Conservation (phyloP, 1,284 basidiomycete species). For the Pascua guehoae region DNA sequence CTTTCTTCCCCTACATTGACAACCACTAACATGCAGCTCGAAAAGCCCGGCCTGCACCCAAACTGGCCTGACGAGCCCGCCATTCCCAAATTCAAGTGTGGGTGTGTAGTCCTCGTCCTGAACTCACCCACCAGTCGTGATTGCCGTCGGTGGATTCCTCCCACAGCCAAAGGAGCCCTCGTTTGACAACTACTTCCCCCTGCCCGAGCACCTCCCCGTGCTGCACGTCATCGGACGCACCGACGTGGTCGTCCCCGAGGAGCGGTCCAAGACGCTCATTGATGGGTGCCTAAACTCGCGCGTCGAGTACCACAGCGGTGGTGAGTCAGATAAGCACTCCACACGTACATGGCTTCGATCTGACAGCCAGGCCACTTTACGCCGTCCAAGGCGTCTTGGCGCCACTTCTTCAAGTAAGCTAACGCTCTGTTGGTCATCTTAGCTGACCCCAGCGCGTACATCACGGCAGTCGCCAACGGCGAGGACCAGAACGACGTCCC, state of each 20-base stretch:
- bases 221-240: constrained; percentile 75
- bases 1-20: not conserved
- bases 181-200: constrained; percentile 53
- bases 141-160: constrained; percentile 56
- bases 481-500: constrained; percentile 43
- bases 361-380: constrained; percentile 35
- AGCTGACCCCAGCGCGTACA: constrained; percentile 39
- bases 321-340: too few species aligned
- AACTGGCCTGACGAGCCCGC: constrained; percentile 62
- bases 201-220: constrained; percentile 59
- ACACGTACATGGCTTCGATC: too few species aligned
- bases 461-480: constrained; percentile 41
- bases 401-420: constrained; percentile 47
- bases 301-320: constrained; percentile 50
- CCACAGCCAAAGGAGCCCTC: constrained; percentile 40
- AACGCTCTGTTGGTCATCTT: not conserved
- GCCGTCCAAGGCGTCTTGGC: constrained; percentile 47
- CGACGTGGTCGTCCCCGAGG: constrained; percentile 74
- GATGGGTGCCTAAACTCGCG: constrained; percentile 54
- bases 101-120: constrained; percentile 53
- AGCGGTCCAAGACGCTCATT: constrained; percentile 62
- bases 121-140: constrained; percentile 52
- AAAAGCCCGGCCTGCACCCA: constrained; percentile 59
- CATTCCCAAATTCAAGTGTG: constrained; percentile 61
- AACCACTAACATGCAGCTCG: constrained; percentile 48